Evolutionary conservation across 2,329 filamentous ascomycete genomes (phyloP).

Genomic region (Cytospora schulzeri): DNA sequence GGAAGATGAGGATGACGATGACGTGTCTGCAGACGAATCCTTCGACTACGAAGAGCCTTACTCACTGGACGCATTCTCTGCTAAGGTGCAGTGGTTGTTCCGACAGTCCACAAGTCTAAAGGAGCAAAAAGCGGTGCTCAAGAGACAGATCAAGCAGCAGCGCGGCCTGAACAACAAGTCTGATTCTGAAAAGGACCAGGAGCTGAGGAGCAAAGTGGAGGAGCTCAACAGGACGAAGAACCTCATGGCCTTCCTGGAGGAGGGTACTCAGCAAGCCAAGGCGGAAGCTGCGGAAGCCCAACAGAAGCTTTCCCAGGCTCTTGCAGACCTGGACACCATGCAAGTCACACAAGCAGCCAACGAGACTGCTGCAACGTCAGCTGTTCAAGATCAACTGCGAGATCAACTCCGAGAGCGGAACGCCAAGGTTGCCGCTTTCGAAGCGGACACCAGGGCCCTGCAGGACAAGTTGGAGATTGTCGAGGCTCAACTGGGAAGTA

Average conservation of each 20-base stretch:
- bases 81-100: constrained; percentile 78
- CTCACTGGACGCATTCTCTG: constrained; percentile 73
- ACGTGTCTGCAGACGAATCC: constrained; percentile 63
- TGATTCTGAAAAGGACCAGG: constrained; percentile 69
- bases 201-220: constrained; percentile 60
- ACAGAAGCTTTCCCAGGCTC: constrained; percentile 50
- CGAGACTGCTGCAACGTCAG: constrained; percentile 37
- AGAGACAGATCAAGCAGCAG: constrained; percentile 93
- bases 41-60: constrained; percentile 63
- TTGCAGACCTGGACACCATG: constrained; percentile 50
- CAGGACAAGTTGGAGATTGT: constrained; percentile 42
- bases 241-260: constrained; percentile 38
- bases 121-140: constrained; percentile 86
- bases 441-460: constrained; percentile 45
- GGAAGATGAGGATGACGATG: constrained; percentile 56
- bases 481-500: constrained; percentile 30
- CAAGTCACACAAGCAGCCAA: constrained; percentile 37
- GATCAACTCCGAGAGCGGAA: constrained; percentile 48
- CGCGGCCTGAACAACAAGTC: constrained; percentile 89
- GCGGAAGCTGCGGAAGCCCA: constrained; percentile 43
- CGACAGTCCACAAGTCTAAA: constrained; percentile 74
- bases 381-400: constrained; percentile 43
- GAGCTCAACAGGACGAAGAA: constrained; percentile 50
- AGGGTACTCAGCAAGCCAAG: constrained; percentile 26
- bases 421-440: constrained; percentile 46